Conservation (phyloP, 140 eudicot species). For the Senecio squalidus region DNA sequence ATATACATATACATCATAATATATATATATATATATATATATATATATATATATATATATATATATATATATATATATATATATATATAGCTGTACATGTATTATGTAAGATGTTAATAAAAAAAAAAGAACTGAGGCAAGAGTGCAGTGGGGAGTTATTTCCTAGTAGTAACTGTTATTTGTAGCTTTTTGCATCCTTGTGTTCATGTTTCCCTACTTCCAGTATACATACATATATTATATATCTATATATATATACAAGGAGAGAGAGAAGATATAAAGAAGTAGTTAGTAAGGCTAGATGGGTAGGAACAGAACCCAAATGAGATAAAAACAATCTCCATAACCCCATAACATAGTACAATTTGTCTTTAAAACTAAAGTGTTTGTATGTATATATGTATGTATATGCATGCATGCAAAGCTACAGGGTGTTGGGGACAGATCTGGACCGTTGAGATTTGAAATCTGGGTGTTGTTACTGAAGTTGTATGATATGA, state of each 20-base stretch:
- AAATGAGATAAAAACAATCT: slow-evolving; percentile 29
- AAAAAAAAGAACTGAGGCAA: no score
- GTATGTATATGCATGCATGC: slow-evolving; percentile 31
- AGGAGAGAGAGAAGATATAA: neutral
- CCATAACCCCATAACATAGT: slow-evolving; percentile 20
- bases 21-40: no score
- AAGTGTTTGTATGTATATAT: slow-evolving; percentile 14
- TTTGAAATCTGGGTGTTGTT: slow-evolving; percentile 34
- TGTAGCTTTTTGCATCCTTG: slow-evolving; percentile 34
- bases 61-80: no score
- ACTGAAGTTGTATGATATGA: slow-evolving; percentile 38
- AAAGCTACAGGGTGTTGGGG: slow-evolving; percentile 28
- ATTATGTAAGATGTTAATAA: no score
- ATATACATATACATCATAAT: no score
- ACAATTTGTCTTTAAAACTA: slow-evolving; percentile 24
- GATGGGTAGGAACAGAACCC: slow-evolving; percentile 29
- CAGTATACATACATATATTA: slow-evolving; percentile 19
- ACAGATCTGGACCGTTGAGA: slow-evolving; percentile 24
- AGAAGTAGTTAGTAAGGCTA: slow-evolving; percentile 13
- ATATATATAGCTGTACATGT: no score
- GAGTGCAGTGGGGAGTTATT: slow-evolving; percentile 1
- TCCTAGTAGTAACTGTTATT: slow-evolving; percentile 30
- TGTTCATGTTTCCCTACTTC: slow-evolving; percentile 33
- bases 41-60: no score
- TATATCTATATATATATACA: neutral